Evolutionary conservation across 768 basidiomycete species (phyloP), one percentile per base, ranked within the genome.

Genomic region (Glaciozyma martinii): DNA sequence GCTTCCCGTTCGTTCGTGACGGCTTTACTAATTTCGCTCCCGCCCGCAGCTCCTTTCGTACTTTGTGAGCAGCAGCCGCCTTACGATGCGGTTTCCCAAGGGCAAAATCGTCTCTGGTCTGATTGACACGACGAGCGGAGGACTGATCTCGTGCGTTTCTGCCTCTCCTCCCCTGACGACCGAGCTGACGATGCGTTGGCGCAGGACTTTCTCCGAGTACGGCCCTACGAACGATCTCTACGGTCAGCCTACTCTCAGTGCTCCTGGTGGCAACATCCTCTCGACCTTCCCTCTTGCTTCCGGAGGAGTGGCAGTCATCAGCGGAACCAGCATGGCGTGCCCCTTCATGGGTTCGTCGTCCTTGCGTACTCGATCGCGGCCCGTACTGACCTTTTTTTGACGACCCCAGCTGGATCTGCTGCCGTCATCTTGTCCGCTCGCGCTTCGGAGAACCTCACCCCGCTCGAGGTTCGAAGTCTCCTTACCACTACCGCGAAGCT

Each of bases 211-310:
- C 75, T 80, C 82, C 43, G 80, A 80, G 56, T 84, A 81, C 62
- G 85, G 85, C 3, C 85, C 85, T 1, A 79, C 82, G 8, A 81
- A 84, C 71, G 84, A 86, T 71, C 78, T 84, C 67, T 80, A 76
- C 25, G 40, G 30, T 12, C 56, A 60, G 60, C 70, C 70, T 3
- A 61, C 70, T 25, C 42, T 73, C 47, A 29, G 63, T 5, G 72
- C 67, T 21, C 72, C 72, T 15, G 70, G 70, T 23, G 66, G 66
- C 25, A 61, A 66, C 61, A 71, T 73, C 53, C 52, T 71, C 10
- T 65, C 66, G n/a, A 73, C 72, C 18, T 61, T 64, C 27, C 70
- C 70, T 5, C 7, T 62, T 21, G 30, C 50, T 18, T 58, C 53
- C 52, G 67, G 70, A 44, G 61, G 63, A 21, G 56, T 65, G 40